Evolutionary conservation across 371 early-diverging fungal genomes (phyloP), one percentile per base, ranked within the genome.

Genomic region (Umbelopsis sp.): DNA sequence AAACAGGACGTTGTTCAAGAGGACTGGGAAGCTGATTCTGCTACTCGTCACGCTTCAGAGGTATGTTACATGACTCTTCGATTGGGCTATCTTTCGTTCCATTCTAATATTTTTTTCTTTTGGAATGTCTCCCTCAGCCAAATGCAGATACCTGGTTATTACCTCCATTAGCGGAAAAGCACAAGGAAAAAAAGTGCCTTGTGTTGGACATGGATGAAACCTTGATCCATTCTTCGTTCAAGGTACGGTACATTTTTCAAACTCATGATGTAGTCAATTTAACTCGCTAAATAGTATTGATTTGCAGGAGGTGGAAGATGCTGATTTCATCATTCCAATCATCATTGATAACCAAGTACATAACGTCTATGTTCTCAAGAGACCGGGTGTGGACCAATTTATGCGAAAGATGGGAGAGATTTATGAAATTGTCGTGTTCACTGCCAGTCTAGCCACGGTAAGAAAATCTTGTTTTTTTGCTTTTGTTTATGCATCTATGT

Each of bases 391-490:
- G 14, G 97, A 97, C 79, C 88, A 88, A 51, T 98, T 98, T 71
- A 79, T 98, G 89, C 83, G 86, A 68, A 83, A 88, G 70, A 87
- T 97, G 86, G 96, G 95, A 5, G 86, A 92, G 71, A 83, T 88
- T 65, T 99, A 93, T 76, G 98, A 98, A 74, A 85, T 97, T 63
- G 96, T 98, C 5, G 94, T 98, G 32, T 98, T 97, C 74, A 99
- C 99, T 4, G 98, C 99, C 6, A 92, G 93, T 81, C 80, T 97
- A 66, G 88, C 96, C 68, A 97, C 94, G 91, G 95, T 96, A 86
- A 67, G 75, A 72, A 74, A 72, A 29, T 4, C 24, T 18, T 46
- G 41, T 50, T 25, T 48, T 44, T 63, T 12, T 22, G 44, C 7
- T 14, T 16, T 52, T 29, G 25, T 22, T 45, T 45, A 22, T 22